Conservation (phyloP, 2,329 filamentous ascomycete species). For the Calonectria henricotiae region DNA sequence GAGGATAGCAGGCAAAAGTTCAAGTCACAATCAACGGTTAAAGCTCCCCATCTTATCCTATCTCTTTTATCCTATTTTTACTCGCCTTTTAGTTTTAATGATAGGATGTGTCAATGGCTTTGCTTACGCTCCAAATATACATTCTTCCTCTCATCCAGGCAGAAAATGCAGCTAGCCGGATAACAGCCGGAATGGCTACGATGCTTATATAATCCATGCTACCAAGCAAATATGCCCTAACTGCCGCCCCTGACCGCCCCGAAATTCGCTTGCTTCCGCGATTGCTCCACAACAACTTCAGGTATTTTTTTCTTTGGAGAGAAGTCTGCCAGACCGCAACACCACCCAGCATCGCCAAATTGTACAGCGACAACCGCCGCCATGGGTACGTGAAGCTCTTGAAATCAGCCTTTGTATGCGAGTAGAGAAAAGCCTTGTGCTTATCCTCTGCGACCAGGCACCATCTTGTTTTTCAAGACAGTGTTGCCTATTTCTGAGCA, state of each 20-base stretch:
- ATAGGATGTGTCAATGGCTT: too few relatives aligned
- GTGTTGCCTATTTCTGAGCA: slow-evolving; percentile 69
- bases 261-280: slow-evolving; percentile 24
- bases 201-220: not conserved
- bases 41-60: too few relatives aligned
- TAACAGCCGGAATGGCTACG: not conserved
- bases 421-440: slow-evolving; percentile 60
- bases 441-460: slow-evolving; percentile 53
- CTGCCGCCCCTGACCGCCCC: slow-evolving; percentile 64
- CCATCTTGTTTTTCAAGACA: slow-evolving; percentile 54
- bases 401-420: slow-evolving; percentile 66
- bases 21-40: too few relatives aligned
- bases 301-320: slow-evolving; percentile 50
- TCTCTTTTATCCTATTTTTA: too few relatives aligned
- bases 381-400: slow-evolving; percentile 74
- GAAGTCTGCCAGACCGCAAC: slow-evolving; percentile 50
- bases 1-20: not conserved
- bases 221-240: slow-evolving; percentile 59
- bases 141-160: not conserved
- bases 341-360: slow-evolving; percentile 60
- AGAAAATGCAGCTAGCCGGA: not conserved
- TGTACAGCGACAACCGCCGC: slow-evolving; percentile 65
- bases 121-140: too few relatives aligned
- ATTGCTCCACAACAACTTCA: slow-evolving; percentile 49
- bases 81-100: too few relatives aligned